Conservation (phyloP, 306 rosid genomes). For the Castanea mollissima region DNA sequence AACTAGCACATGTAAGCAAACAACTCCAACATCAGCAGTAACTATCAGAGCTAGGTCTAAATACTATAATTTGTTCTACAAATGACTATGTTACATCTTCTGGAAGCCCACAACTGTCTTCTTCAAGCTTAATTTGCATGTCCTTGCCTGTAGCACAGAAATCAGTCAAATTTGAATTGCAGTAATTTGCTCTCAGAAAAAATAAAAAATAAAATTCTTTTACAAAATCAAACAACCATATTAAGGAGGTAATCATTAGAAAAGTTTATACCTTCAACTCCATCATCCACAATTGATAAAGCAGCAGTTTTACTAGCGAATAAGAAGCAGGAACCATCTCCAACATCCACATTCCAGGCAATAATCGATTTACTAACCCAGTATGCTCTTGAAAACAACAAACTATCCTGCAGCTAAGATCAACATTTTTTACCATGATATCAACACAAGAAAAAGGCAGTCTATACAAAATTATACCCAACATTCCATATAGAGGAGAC, state of each 20-base stretch:
- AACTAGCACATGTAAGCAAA: conserved; percentile 10
- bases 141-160: conserved; percentile 63
- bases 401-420: conserved; percentile 46
- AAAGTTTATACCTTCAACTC: conserved; percentile 52
- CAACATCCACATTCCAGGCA: conserved; percentile 79
- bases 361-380: conserved; percentile 69
- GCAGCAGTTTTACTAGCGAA: conserved; percentile 62
- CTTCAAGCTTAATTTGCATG: conserved; percentile 66
- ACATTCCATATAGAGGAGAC: not conserved
- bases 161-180: conserved; percentile 6
- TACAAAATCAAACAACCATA: not conserved
- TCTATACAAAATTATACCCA: not conserved
- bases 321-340: conserved; percentile 46
- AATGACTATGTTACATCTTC: conserved; percentile 37
- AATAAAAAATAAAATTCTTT: not conserved
- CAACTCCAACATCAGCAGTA: not conserved
- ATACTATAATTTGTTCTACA: not conserved
- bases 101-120: conserved; percentile 63
- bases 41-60: conserved; percentile 8
- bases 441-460: not conserved
- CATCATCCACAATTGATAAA: conserved; percentile 42
- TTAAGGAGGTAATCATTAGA: not conserved
- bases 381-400: conserved; percentile 68
- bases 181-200: conserved; percentile 13
- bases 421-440: conserved; percentile 5